phyloP scores from a whole-genome alignment of 768 basidiomycete species.

The Daedaleopsis sinensis region DNA sequence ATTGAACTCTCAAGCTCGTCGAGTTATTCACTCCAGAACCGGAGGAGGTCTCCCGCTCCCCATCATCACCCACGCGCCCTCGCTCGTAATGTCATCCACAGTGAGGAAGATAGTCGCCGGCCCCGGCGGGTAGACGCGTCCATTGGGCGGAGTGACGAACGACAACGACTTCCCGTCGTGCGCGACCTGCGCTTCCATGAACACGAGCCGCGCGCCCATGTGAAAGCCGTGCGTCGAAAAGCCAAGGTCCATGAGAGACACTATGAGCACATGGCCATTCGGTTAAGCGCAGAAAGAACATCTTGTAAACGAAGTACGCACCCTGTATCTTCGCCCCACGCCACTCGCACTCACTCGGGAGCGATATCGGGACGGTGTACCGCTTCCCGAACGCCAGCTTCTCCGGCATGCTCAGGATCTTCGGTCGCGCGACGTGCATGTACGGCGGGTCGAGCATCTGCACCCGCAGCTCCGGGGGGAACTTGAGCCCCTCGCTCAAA shows the following conservation, averaged over 20 bases:
- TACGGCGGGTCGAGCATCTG: constrained; percentile 89
- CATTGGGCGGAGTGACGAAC: constrained; percentile 64
- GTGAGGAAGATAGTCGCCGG: constrained; percentile 78
- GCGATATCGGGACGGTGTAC: constrained; percentile 49
- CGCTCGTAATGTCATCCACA: constrained; percentile 63
- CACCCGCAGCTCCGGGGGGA: constrained; percentile 86
- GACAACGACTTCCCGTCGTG: constrained; percentile 52
- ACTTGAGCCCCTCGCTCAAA: constrained; percentile 40
- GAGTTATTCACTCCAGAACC: constrained; percentile 44
- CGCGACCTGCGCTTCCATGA: constrained; percentile 51
- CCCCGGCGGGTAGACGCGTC: constrained; percentile 74
- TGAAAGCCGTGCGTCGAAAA: constrained; percentile 79
- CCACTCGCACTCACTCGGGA: constrained; percentile 38
- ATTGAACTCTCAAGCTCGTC: too few relatives aligned
- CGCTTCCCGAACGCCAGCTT: constrained; percentile 49
- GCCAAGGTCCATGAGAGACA: constrained; percentile 79
- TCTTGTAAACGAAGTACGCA: constrained; percentile 21
- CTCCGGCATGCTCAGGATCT: constrained; percentile 38
- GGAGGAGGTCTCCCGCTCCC: constrained; percentile 66
- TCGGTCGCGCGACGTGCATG: constrained; percentile 62
- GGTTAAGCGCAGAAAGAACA: too few relatives aligned
- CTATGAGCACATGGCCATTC: constrained; percentile 36
- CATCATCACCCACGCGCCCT: constrained; percentile 65
- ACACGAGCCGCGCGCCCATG: constrained; percentile 73
- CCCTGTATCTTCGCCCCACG: constrained; percentile 48